Conservation (phyloP, 176 grass and related monocot genomes). For the Avena atlantica region DNA sequence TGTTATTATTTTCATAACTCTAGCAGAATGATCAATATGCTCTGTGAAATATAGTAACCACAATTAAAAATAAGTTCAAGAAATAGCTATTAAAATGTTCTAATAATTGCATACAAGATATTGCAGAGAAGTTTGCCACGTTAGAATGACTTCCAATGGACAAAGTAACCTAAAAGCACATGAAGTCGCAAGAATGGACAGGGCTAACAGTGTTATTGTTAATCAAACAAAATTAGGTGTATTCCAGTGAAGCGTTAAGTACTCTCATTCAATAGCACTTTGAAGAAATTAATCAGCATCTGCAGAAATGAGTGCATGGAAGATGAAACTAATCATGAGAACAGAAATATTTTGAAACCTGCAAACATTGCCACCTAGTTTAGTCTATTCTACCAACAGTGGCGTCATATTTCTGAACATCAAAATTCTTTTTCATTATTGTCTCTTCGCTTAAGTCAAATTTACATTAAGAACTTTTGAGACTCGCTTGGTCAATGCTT, state of each 20-base stretch:
- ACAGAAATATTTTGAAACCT: neutral
- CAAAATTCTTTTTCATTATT: neutral
- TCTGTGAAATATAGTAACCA: constrained; percentile 62
- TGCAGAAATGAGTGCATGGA: neutral
- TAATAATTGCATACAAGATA: constrained; percentile 15
- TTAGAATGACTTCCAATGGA: constrained; percentile 15
- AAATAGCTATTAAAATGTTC: neutral
- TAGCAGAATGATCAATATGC: constrained; percentile 94
- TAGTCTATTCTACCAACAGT: neutral
- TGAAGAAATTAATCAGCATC: constrained; percentile 21
- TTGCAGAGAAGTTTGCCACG: neutral
- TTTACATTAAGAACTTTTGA: neutral
- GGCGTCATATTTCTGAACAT: neutral
- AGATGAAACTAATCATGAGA: neutral
- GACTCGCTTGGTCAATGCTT: neutral
- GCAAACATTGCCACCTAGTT: neutral
- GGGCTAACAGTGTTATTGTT: neutral
- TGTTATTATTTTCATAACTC: constrained; percentile 99
- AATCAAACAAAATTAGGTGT: constrained; percentile 9
- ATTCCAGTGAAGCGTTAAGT: neutral
- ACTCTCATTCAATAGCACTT: neutral
- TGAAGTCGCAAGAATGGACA: neutral
- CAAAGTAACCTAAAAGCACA: neutral
- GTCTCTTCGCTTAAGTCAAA: neutral
- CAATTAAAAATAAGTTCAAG: constrained; percentile 28